These are phyloP conservation scores for Adansonia madagascariensis DNA, from an alignment of 441 rosid genomes.

Conservation along the genomic window DNA sequence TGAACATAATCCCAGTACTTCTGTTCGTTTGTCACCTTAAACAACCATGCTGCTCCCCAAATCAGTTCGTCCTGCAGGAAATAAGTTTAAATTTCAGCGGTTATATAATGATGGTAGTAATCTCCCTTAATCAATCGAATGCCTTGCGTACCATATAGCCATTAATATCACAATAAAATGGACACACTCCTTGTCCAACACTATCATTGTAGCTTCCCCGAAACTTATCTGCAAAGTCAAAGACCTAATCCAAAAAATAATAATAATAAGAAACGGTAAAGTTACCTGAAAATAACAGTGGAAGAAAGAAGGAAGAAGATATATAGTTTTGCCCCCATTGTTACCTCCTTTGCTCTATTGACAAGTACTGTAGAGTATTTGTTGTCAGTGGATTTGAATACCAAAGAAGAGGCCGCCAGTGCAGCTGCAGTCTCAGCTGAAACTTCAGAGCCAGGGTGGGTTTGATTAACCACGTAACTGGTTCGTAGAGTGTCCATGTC, in stretches of 20 bases:
- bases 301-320: not conserved
- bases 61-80: slow-evolving; percentile 43
- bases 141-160: slow-evolving; percentile 38
- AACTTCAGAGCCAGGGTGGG: slow-evolving; percentile 47
- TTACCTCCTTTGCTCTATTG: slow-evolving; percentile 30
- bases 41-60: slow-evolving; percentile 51
- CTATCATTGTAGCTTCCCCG: slow-evolving; percentile 35
- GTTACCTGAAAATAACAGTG: not conserved
- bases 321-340: not conserved
- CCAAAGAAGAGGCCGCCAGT: slow-evolving; percentile 48
- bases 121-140: not conserved
- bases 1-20: slow-evolving; percentile 33
- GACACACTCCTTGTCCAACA: slow-evolving; percentile 39
- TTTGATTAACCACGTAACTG: slow-evolving; percentile 39
- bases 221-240: slow-evolving; percentile 39
- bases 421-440: slow-evolving; percentile 51
- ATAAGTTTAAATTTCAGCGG: not conserved
- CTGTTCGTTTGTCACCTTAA: slow-evolving; percentile 32
- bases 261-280: not conserved
- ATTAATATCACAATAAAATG: slow-evolving; percentile 39
- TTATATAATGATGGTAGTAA: not conserved
- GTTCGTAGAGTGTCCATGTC: slow-evolving; percentile 56
- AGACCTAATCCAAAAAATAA: slow-evolving; percentile 33
- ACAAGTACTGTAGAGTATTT: slow-evolving; percentile 30
- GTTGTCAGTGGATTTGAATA: slow-evolving; percentile 25